phyloP scores from a whole-genome alignment of 2,329 filamentous ascomycete species.

The Sclerotinia spermophila region DNA sequence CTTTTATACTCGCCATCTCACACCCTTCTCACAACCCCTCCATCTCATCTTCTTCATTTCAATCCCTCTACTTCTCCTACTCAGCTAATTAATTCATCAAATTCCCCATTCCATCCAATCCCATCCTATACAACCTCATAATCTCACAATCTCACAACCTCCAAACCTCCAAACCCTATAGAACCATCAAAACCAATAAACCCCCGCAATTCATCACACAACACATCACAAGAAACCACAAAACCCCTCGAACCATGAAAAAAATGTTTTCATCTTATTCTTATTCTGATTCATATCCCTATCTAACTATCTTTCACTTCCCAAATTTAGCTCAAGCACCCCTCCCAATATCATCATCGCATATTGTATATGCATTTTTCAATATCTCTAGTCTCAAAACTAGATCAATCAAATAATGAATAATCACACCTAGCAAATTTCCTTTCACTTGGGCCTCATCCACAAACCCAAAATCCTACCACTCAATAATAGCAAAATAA shows the following conservation, averaged over 20 bases:
- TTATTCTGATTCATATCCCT: neutral
- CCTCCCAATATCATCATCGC: neutral
- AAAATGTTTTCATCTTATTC: neutral
- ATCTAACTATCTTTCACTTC: neutral
- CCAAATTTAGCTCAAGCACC: neutral
- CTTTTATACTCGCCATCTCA: too few relatives aligned
- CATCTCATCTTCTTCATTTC: too few relatives aligned
- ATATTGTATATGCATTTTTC: neutral
- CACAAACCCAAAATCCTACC: neutral
- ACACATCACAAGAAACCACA: neutral
- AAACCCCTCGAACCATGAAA: neutral
- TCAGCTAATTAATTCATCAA: too few relatives aligned
- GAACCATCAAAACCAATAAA: too few relatives aligned
- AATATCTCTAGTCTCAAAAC: neutral
- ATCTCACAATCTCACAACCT: too few relatives aligned
- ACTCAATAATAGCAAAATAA: constrained; percentile 1
- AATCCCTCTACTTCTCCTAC: too few relatives aligned
- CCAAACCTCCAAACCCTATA: too few relatives aligned
- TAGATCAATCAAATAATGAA: neutral
- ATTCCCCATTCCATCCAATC: too few relatives aligned
- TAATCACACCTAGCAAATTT: neutral
- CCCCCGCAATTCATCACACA: neutral
- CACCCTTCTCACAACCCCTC: too few relatives aligned
- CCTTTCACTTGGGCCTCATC: neutral
- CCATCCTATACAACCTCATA: too few relatives aligned